Percentiles rank a stretch among this genome's conserved stretches.
Evolutionary conservation across 768 basidiomycete species (phyloP).

Genomic region (Cyclocybe cylindracea): DNA sequence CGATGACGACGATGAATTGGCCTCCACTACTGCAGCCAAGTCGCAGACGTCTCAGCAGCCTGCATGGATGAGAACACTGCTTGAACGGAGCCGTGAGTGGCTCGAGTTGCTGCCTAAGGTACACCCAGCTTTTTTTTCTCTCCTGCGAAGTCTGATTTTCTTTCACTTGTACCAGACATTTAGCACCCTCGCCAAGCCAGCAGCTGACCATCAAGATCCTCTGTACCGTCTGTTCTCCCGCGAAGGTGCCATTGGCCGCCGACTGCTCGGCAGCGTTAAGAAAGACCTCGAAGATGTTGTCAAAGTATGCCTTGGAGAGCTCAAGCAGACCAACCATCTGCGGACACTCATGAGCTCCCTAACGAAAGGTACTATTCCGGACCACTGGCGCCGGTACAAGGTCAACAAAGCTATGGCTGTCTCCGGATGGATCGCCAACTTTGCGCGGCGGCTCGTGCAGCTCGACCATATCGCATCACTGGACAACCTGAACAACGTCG

Average conservation of each 20-base stretch:
- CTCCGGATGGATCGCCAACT: slow-evolving; percentile 83
- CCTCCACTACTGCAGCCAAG: slow-evolving; percentile 55
- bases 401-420: slow-evolving; percentile 81
- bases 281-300: slow-evolving; percentile 81
- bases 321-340: slow-evolving; percentile 96
- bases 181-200: slow-evolving; percentile 61
- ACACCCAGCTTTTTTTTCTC: slow-evolving; percentile 22
- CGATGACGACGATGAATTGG: slow-evolving; percentile 86
- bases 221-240: slow-evolving; percentile 87
- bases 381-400: slow-evolving; percentile 89
- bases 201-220: slow-evolving; percentile 77
- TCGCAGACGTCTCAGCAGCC: slow-evolving; percentile 75
- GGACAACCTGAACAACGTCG: slow-evolving; percentile 64
- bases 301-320: slow-evolving; percentile 80
- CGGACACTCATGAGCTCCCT: slow-evolving; percentile 84
- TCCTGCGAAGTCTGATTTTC: background rate
- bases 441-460: slow-evolving; percentile 80
- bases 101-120: slow-evolving; percentile 75
- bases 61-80: slow-evolving; percentile 90
- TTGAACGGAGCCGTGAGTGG: slow-evolving; percentile 86
- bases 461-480: slow-evolving; percentile 69
- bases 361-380: slow-evolving; percentile 90
- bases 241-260: slow-evolving; percentile 80
- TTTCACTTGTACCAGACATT: slow-evolving; percentile 48
- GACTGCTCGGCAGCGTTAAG: slow-evolving; percentile 76